Evolutionary conservation across 148 eudicot genomes (phyloP), one percentile per base, ranked within the genome.

Genomic region (Vaccinium vitisidaea): DNA sequence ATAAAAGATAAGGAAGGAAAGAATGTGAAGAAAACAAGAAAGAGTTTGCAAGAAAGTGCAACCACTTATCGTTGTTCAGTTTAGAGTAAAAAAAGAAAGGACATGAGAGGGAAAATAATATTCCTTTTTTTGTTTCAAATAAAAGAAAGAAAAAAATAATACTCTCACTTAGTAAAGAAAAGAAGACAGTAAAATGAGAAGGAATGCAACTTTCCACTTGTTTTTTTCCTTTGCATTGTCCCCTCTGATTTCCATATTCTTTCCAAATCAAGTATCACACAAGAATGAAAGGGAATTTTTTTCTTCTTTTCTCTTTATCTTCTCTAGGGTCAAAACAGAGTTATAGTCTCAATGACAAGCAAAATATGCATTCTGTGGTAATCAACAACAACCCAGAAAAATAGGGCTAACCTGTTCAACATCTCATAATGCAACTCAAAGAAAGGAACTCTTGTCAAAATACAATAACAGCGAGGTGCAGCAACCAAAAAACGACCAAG

Each of bases 381-480:
- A 43, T 15, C 16, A 77, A 79, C 65, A 55, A 39, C 21, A n/a
- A 30, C 48, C 21, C 23, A 55, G 18, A 69, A 48, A 67, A 61
- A 7, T 71, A 81, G 83, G 53, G 43, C 92, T 61, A 82, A 94
- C 99, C 99, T 97, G 88, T 95, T 94, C 80, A 97, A 90, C 94
- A 97, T 92, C 90, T 97, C 96, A 87, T 89, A 97, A 85, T 97
- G 99, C 75, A 97, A 87, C 89, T 92, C 96, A 84, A 97, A 97
- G 84, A 95, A 95, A 49, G 99, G 99, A 87, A 95, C 93, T 90
- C 95, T 92, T 43, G 99, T 97, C 67, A 97, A 86, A 80, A 97
- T 84, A 86, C 99, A 97, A 80, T 95, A 97, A 90, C 99, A 97
- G 88, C 98, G 98, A 83, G 98, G 98, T 58, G 99, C 99, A 87